Evolutionary conservation across 108 stramenopile genomes (phyloP).

Genomic region (Cyclotella atomus): DNA sequence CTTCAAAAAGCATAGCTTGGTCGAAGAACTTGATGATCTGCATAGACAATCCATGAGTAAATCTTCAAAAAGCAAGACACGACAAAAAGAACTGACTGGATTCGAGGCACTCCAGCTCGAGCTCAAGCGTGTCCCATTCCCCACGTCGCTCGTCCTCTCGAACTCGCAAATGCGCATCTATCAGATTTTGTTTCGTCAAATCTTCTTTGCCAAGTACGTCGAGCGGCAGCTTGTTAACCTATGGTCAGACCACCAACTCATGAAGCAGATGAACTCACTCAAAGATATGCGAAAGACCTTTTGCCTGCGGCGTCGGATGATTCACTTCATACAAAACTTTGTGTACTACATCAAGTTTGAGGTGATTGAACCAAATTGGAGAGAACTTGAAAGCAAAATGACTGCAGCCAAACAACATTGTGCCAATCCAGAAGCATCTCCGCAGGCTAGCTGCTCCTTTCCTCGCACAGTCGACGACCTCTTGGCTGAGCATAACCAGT

Average conservation of each 20-base stretch:
- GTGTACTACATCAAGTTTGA: slow-evolving; percentile 98
- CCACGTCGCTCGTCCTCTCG: slow-evolving; percentile 90
- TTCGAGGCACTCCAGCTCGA: slow-evolving; percentile 91
- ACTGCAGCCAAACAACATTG: slow-evolving; percentile 38
- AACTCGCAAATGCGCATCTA: slow-evolving; percentile 82
- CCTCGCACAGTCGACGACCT: slow-evolving; percentile 90
- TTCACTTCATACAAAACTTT: slow-evolving; percentile 97
- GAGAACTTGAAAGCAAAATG: slow-evolving; percentile 63
- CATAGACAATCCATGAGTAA: slow-evolving; percentile 38
- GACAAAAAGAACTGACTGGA: slow-evolving; percentile 74
- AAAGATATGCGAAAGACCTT: slow-evolving; percentile 81
- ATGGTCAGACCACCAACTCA: slow-evolving; percentile 92
- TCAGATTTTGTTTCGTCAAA: slow-evolving; percentile 95
- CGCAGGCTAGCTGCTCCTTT: slow-evolving; percentile 11
- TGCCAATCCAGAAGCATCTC: background rate
- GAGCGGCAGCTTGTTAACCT: slow-evolving; percentile 90
- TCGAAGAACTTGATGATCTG: slow-evolving; percentile 67
- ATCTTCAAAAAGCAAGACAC: slow-evolving; percentile 48
- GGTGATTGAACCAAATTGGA: slow-evolving; percentile 95
- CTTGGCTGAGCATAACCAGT: slow-evolving; percentile 82
- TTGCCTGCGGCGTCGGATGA: slow-evolving; percentile 93
- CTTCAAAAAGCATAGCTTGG: slow-evolving; percentile 64
- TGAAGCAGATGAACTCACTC: slow-evolving; percentile 82
- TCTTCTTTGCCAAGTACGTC: slow-evolving; percentile 98
- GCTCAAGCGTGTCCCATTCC: slow-evolving; percentile 85